Evolutionary conservation across 371 early-diverging fungal species (phyloP).

Genomic region (Rhizomucor miehei): DNA sequence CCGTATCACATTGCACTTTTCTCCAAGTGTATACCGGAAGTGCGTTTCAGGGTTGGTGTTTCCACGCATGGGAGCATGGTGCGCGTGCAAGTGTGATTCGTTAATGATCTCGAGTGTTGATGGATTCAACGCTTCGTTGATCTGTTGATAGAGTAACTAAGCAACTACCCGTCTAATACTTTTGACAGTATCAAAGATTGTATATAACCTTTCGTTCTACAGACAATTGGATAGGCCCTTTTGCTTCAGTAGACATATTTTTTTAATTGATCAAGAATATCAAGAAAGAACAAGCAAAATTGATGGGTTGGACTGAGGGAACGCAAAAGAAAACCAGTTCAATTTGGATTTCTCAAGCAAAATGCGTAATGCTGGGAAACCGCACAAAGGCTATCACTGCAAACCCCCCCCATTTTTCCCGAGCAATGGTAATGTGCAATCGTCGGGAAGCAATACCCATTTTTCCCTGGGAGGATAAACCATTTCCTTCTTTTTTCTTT

Average conservation of each 20-base stretch:
- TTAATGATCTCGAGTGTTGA: slow-evolving; percentile 57
- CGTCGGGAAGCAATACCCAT: too few species aligned
- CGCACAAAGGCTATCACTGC: too few species aligned
- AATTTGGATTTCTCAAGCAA: too few species aligned
- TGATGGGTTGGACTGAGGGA: background rate
- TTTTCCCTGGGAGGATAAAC: too few species aligned
- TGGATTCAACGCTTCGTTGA: slow-evolving; percentile 53
- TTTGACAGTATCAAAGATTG: too few species aligned
- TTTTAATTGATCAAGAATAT: slow-evolving; percentile 3
- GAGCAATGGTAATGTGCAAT: too few species aligned
- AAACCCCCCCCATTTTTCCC: too few species aligned
- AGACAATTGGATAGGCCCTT: slow-evolving; percentile 41
- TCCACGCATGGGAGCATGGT: slow-evolving; percentile 75
- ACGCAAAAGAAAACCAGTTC: too few species aligned
- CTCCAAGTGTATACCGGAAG: slow-evolving; percentile 48
- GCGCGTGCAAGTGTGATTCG: slow-evolving; percentile 72
- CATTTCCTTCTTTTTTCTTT: slow-evolving; percentile 2
- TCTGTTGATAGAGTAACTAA: slow-evolving; percentile 27
- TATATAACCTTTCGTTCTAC: slow-evolving; percentile 36
- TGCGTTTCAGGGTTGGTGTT: slow-evolving; percentile 71
- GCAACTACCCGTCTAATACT: too few species aligned
- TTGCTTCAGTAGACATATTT: slow-evolving; percentile 25
- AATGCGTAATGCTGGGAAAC: too few species aligned
- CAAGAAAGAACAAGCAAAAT: background rate
- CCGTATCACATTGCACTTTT: background rate